Conservation (phyloP, 225 moss, liverwort and hornwort genomes). For the Sphagnum contortum region DNA sequence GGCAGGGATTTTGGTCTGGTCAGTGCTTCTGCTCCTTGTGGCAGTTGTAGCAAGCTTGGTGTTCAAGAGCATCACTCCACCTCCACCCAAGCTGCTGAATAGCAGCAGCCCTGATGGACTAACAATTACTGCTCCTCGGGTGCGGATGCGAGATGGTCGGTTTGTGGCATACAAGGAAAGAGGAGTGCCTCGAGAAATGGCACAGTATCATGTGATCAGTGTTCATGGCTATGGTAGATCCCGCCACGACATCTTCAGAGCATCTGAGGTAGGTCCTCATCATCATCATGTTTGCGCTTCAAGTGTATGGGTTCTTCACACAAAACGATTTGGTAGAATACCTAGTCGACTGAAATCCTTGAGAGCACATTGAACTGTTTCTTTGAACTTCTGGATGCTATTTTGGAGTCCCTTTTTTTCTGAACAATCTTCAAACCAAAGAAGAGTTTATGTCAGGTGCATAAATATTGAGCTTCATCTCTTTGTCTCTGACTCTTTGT, state of each 20-base stretch:
- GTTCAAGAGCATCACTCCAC: neutral
- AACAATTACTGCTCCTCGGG: slow-evolving; percentile 38
- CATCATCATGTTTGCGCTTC: too few species aligned
- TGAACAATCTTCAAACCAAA: too few species aligned
- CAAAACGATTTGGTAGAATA: neutral
- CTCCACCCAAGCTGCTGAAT: slow-evolving; percentile 1
- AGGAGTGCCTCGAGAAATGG: slow-evolving; percentile 20
- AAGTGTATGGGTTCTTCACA: neutral
- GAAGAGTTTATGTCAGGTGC: too few species aligned
- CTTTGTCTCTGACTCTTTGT: too few species aligned
- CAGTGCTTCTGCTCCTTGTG: neutral
- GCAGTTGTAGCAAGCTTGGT: neutral
- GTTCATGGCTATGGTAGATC: slow-evolving; percentile 50
- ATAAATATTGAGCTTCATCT: too few species aligned
- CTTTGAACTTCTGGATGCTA: too few species aligned
- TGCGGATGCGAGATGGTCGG: slow-evolving; percentile 45
- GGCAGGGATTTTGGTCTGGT: neutral
- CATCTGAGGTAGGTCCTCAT: slow-evolving; percentile 3
- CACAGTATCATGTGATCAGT: slow-evolving; percentile 29
- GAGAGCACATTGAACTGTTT: too few species aligned
- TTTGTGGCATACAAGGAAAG: slow-evolving; percentile 44
- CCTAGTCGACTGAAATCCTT: neutral
- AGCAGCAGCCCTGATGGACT: slow-evolving; percentile 15
- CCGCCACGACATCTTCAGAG: slow-evolving; percentile 15
- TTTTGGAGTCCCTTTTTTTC: too few species aligned